phyloP scores from a whole-genome alignment of 129 eudicot species.

The Centaurea solstitialis region DNA sequence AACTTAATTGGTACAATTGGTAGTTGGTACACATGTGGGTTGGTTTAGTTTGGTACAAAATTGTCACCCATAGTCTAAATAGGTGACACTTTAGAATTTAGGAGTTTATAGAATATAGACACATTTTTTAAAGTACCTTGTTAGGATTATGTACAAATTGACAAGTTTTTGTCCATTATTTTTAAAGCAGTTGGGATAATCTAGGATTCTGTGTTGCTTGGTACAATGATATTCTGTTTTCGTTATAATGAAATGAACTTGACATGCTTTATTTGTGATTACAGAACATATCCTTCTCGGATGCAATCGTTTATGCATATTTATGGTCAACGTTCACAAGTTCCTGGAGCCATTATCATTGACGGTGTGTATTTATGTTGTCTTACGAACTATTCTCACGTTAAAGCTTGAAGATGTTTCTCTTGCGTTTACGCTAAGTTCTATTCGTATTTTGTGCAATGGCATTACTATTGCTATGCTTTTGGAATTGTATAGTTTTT shows the following conservation, averaged over 20 bases:
- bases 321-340: constrained; percentile 67
- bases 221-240: background rate
- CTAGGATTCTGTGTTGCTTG: background rate
- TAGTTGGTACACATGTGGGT: too few species aligned
- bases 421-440: background rate
- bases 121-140: background rate
- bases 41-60: too few species aligned
- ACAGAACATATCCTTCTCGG: constrained; percentile 60
- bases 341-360: constrained; percentile 87
- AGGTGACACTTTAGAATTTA: background rate
- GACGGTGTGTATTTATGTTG: constrained; percentile 56
- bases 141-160: background rate
- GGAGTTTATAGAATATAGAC: background rate
- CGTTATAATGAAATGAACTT: background rate
- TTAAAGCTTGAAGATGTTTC: background rate
- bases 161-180: background rate
- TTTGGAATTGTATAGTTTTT: background rate
- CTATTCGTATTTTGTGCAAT: background rate
- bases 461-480: constrained; percentile 3
- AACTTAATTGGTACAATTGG: too few species aligned
- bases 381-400: background rate
- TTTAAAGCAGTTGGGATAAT: background rate
- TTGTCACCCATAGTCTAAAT: background rate
- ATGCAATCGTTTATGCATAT: constrained; percentile 76
- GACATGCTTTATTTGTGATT: constrained; percentile 30